These are phyloP conservation scores for Fagus crenata DNA, from an alignment of 306 rosid species.

Conservation along the genomic window DNA sequence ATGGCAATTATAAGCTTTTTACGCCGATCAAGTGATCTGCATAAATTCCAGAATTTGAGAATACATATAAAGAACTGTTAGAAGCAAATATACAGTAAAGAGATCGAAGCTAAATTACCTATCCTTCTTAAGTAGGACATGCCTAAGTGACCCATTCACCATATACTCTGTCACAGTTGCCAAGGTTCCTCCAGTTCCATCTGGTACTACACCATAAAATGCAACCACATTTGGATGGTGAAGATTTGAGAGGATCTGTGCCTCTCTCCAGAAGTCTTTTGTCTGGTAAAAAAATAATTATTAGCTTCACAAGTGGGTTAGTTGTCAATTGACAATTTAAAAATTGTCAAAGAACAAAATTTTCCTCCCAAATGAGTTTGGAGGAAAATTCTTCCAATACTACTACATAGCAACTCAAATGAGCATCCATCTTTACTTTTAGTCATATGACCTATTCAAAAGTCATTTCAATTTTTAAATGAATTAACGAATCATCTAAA, in stretches of 20 bases:
- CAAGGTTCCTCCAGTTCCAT: constrained; percentile 35
- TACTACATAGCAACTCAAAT: too few species aligned
- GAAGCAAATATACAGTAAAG: constrained; percentile 12
- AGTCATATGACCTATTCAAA: too few species aligned
- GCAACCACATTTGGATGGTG: constrained; percentile 45
- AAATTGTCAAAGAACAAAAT: too few species aligned
- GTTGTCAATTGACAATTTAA: neutral
- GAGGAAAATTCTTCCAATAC: too few species aligned
- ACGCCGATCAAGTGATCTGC: constrained; percentile 30
- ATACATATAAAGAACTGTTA: constrained; percentile 15
- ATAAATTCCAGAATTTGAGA: constrained; percentile 10
- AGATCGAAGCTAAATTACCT: constrained; percentile 22
- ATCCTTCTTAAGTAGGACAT: constrained; percentile 31
- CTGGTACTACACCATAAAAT: constrained; percentile 38
- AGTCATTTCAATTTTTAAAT: too few species aligned
- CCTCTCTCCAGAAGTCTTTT: constrained; percentile 42
- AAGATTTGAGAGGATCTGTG: constrained; percentile 34
- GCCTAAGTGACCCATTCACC: constrained; percentile 39
- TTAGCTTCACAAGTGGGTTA: constrained; percentile 1
- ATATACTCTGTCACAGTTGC: constrained; percentile 37
- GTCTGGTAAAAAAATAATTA: constrained; percentile 22
- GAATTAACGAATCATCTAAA: too few species aligned
- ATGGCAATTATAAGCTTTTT: constrained; percentile 38
- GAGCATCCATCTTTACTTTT: too few species aligned
- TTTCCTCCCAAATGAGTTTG: too few species aligned